Conservation (phyloP, 768 basidiomycete genomes). For the Termitomyces sp. region DNA sequence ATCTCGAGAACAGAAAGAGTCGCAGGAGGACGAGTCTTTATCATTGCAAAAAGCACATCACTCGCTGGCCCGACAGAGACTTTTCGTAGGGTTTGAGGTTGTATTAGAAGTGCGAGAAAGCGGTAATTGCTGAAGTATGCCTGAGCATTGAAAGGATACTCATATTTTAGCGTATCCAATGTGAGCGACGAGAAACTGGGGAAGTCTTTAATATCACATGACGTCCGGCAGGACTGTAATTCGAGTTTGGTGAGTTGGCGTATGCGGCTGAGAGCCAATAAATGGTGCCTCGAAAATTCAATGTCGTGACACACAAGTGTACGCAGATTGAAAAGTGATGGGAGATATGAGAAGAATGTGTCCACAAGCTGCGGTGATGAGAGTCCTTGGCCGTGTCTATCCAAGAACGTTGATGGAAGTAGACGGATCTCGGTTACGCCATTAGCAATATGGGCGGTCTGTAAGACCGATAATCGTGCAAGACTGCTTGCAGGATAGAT, state of each 20-base stretch:
- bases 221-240: constrained; percentile 18
- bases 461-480: constrained; percentile 13
- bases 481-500: constrained; percentile 1
- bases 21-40: constrained; percentile 3
- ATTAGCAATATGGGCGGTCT: constrained; percentile 9
- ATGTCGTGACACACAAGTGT: constrained; percentile 20
- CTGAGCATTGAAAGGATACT: constrained; percentile 15
- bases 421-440: constrained; percentile 19
- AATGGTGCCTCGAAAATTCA: constrained; percentile 9
- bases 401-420: constrained; percentile 9
- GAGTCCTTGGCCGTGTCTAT: constrained; percentile 1
- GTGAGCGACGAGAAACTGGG: constrained; percentile 11
- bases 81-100: constrained; percentile 12
- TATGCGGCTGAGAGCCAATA: constrained; percentile 13
- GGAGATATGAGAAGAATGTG: constrained; percentile 15
- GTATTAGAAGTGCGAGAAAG: constrained; percentile 16
- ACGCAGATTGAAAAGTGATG: constrained; percentile 14
- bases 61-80: constrained; percentile 13
- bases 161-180: constrained; percentile 14
- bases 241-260: constrained; percentile 18
- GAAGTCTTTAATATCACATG: constrained; percentile 11
- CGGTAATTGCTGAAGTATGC: constrained; percentile 8
- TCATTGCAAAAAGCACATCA: constrained; percentile 15
- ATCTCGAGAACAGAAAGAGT: constrained; percentile 17
- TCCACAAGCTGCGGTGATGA: constrained; percentile 10